Base-by-base conservation (phyloP, 2,329 filamentous ascomycete genomes). In the Pleoardoris graminearum region DNA sequence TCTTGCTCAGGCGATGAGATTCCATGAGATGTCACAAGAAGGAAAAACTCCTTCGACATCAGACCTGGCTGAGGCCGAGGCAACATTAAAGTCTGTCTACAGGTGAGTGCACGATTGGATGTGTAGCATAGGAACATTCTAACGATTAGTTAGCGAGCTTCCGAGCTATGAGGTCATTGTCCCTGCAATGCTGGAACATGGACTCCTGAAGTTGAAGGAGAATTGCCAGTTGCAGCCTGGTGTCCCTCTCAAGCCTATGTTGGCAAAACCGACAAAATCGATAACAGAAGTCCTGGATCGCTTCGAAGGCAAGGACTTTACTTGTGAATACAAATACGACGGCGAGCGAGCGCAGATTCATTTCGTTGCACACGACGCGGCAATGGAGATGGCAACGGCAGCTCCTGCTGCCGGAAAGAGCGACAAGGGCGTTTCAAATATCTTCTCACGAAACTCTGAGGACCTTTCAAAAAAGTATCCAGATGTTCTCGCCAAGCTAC, bases 271-370 rank as follows among this genome's bases (percentile, higher is more conserved):
- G 3, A 99, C 94, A 8, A 99, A 99, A 73, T 92, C 94, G 4
- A 97, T 99, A 65, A 96, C 92, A 0, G 94, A 99, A 75, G 94
- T 99, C 0, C 82, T 99, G 10, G 93, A 99, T 74, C 89, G 94
- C 4, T 99, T 99, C 61, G 94, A 97, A 70, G 86, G 89, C 58
- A 94, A 96, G 69, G 89, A 88, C 22, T 99, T 99, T 67, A 97
- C 94, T 1, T 99, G 94, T 76, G 94, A 99, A 72, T 99, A 96
- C 81, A 99, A 99, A 74, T 99, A 99, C 68, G 94, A 99, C 66
- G 94, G 94, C 43, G 94, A 99, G 75, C 83, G 94, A 69, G 94
- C 94, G n/a, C 94, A 99, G 71, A 97, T 99, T 45, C 94, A 99
- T 71, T 99, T 96, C 62, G 91, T 97, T 27, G 87, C 92, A 4